Evolutionary conservation across 441 rosid genomes (phyloP), one percentile per base, ranked within the genome.

Genomic region (Syzygium malaccense): DNA sequence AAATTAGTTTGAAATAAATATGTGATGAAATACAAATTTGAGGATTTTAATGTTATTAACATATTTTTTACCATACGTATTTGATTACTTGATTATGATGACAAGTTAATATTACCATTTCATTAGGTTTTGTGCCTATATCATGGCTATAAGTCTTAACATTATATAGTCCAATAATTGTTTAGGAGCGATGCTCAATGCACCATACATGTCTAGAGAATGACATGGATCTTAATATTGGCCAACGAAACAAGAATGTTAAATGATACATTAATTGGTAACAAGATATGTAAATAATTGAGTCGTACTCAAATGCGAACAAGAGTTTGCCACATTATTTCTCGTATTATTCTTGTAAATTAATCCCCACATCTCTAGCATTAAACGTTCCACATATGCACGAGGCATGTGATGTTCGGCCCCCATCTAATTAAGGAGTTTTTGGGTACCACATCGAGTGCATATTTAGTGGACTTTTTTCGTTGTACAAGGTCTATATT

Each of bases 21-120:
- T 33, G 14, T 68, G 2, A 0, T 0, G 25, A 0, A 0, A 7
- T 68, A 37, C 6, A 68, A 0, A 68, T 68, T 68, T 32, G 26
- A 6, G 1, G 14, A 19, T 68, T 14, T 9, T 33, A 32, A 68
- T 33, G 45, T 7, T 32, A 68, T 66, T 18, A 9, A 37, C 14
- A 5, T 68, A 32, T 66, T 64, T 45, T 33, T 66, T n/a, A 14
- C 68, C 14, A 2, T 0, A 66, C 1, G 0, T 19, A 32, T 33
- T 68, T 11, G 33, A 4, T 45, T 19, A 33, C 19, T 4, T 33
- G 79, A 33, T 68, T 33, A 68, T 6, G 3, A 66, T 4, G 33
- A 0, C 75, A 68, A 33, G 48, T 45, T 45, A 45, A 68, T 66
- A 66, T 18, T 18, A 33, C 33, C 48, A 33, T 45, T 45, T 45